Evolutionary conservation across 225 moss, liverwort and hornwort genomes (phyloP), one percentile per base, ranked within the genome.

Genomic region (Antitrichia curtipendula): DNA sequence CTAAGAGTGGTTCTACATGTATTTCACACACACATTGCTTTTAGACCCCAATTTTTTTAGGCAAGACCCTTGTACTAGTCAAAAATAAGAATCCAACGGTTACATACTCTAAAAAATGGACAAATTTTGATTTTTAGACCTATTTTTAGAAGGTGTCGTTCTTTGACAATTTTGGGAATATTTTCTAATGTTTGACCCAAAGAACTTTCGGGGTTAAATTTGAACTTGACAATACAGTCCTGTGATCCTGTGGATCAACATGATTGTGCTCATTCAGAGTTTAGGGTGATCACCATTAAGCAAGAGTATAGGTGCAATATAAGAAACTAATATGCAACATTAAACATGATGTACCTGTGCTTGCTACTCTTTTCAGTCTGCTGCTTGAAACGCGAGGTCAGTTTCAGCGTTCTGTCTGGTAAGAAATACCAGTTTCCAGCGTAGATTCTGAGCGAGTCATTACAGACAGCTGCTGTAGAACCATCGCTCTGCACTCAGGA

Each of bases 111-210:
- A 2, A 8, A 50, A 52, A 8, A 2, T 36, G 16, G 4, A 76
- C 24, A 9, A 53, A 15, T n/a, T 50, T 49, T 14, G 6, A 53
- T 76, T 36, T 76, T 0, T 52, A 23, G 9, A 53, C 9, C 76
- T 36, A 36, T 15, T 9, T 36, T 9, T 1, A 23, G 9, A 53
- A 6, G 9, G 23, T 22, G 1, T 1, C 23, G 0, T 15, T 34
- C 13, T 32, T 36, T 75, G 23, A 4, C n/a, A 77, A n/a, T 16
- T 54, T 77, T 0, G 2, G 1, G 27, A 27, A 2, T 25, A 16
- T n/a, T 56, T 56, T 77, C 10, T 25, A 56, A 38, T 27, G 56
- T 24, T 56, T 38, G 25, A 16, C 11, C 16, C 1, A 7, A 25
- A 4, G 16, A 56, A 4, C 10, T 38, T 10, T 9, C 9, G 2